Evolutionary conservation across 2,329 filamentous ascomycete species (phyloP), one percentile per base, ranked within the genome.

Genomic region (Mycosphaerella sp.): DNA sequence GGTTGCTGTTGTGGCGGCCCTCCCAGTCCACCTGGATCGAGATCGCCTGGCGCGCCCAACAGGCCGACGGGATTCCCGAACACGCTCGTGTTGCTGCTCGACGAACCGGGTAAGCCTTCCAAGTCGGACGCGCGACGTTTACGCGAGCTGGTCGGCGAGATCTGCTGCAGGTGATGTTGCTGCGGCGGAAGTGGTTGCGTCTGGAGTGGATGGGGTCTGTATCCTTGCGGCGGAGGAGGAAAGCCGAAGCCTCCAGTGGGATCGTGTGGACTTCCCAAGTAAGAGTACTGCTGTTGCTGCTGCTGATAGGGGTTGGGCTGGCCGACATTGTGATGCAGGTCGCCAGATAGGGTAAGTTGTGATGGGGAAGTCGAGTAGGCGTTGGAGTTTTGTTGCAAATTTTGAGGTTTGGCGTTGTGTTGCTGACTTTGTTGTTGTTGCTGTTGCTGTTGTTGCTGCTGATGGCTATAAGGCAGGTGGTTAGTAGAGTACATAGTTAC

Each of bases 371-470:
- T 64, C 44, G 68, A 68, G 57, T 71, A 67, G 30, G 61, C 55
- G 60, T 53, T 58, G 30, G 60, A 49, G 48, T 59, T 61, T 28
- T 57, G 56, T 28, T 57, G 56, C 49, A 58, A 55, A 39, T 68
- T 69, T 32, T 32, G 30, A 28, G 68, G 70, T 58, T 73, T 72
- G 59, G 72, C 62, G 55, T 64, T 73, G 63, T 71, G 72, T 62
- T 72, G 71, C 61, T 69, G 72, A 18, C 41, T 47, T 62, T 72
- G 71, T 61, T 69, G 64, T 27, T 70, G n/a, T n/a, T n/a, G n/a
- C n/a, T 71, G 72, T 62, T 72, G 71, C 61, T n/a, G n/a, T n/a
- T n/a, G n/a, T n/a, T n/a, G n/a, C n/a, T n/a, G 69, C 41, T 68
- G 66, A 65, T 71, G 74, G 56, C 64, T 67, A 52, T 21, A 47